Evolutionary conservation across 2,329 filamentous ascomycete species (phyloP), one percentile per base, ranked within the genome.

Genomic region (Chrysosporium keratinophilum): DNA sequence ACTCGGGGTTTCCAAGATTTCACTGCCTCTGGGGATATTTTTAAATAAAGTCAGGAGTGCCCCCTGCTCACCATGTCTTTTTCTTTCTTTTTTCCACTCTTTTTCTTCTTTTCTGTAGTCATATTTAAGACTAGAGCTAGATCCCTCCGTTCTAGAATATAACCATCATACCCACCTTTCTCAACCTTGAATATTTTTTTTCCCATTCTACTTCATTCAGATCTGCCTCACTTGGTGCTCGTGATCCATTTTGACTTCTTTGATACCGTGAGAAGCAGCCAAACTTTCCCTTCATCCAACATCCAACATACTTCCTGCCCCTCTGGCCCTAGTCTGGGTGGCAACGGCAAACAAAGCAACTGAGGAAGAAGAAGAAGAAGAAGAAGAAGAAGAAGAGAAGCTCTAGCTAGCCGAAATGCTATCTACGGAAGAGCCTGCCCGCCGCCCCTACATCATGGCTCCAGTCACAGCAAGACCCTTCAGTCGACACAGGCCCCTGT

Each of bases 351-450:
- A 35, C 33, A 35, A 11, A 34, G 19, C 14, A n/a, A 41, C 17
- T 41, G 14, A 31, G 28, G 39, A 15, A 14, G 39, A 12, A 28
- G 20, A 43, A 42, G 48, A n/a, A n/a, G n/a, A n/a, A n/a, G n/a
- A n/a, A n/a, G 14, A 31, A 40, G 39, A 15, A 14, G 39, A 12
- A 28, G 20, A 43, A 42, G 48, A n/a, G n/a, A 50, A 34, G 39
- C 39, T 19, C 40, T 9, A 15, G 10, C 17, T n/a, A 5, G 53
- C 43, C 60, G 67, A 52, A 59, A 73, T 74, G 71, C 62, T 74
- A 54, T 72, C 69, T 45, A 64, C 69, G 54, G 69, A 71, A 54
- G 65, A 69, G 61, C 54, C 56, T 28, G 42, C 56, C 23, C 56
- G 53, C 40, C 46, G 51, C 40, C 44, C 45, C 11, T 46, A 57